Conservation (phyloP, 805 yeast species). For the Candida incommunis region DNA sequence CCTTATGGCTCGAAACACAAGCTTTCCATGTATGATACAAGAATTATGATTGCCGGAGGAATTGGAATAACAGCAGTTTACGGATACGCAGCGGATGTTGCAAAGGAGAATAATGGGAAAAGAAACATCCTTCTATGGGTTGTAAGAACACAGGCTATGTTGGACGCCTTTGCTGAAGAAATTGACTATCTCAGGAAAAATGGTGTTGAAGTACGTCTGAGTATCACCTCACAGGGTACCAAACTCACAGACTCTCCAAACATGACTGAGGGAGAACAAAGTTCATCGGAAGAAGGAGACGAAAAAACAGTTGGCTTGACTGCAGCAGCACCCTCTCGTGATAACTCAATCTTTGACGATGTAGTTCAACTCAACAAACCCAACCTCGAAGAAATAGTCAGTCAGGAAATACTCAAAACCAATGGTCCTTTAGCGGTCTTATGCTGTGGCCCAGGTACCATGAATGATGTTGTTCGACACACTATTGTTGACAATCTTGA, state of each 20-base stretch:
- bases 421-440: slow-evolving; percentile 36
- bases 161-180: slow-evolving; percentile 37
- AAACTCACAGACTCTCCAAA: not conserved
- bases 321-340: not conserved
- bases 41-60: slow-evolving; percentile 40
- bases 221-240: slow-evolving; percentile 8
- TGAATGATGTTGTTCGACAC: slow-evolving; percentile 43
- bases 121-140: slow-evolving; percentile 47
- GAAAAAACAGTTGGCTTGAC: not conserved
- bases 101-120: slow-evolving; percentile 12
- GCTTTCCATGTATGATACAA: slow-evolving; percentile 24
- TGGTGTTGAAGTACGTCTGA: slow-evolving; percentile 7
- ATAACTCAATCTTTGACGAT: not conserved
- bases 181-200: slow-evolving; percentile 19
- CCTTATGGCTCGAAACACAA: slow-evolving; percentile 41
- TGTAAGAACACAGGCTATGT: slow-evolving; percentile 35
- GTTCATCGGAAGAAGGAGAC: slow-evolving; percentile 11
- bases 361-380: slow-evolving; percentile 24
- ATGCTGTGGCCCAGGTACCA: slow-evolving; percentile 47
- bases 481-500: slow-evolving; percentile 30
- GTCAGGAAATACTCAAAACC: slow-evolving; percentile 22
- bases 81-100: slow-evolving; percentile 27
- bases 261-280: slow-evolving; percentile 3
- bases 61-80: slow-evolving; percentile 44
- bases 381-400: slow-evolving; percentile 25